phyloP scores from a whole-genome alignment of 2,329 filamentous ascomycete species.

The Stagonosporopsis vannaccii region DNA sequence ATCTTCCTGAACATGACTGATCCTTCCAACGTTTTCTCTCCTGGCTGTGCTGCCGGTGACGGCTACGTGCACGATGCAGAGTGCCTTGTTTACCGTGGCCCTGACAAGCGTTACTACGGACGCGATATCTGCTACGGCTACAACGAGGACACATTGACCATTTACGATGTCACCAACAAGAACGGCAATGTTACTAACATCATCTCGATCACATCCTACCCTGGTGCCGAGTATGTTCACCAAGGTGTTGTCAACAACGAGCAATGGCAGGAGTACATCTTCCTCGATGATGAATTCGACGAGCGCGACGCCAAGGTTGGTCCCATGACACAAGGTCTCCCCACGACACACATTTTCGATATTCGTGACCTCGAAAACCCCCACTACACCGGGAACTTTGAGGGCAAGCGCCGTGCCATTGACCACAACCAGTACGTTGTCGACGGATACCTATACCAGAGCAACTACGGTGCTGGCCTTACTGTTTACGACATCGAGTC shows the following conservation, averaged over 20 bases:
- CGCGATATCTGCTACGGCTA: slow-evolving; percentile 63
- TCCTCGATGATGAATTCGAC: slow-evolving; percentile 44
- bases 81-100: slow-evolving; percentile 62
- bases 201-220: slow-evolving; percentile 61
- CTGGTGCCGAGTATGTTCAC: slow-evolving; percentile 63
- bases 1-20: slow-evolving; percentile 65
- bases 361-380: slow-evolving; percentile 41
- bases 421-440: slow-evolving; percentile 56
- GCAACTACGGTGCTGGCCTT: slow-evolving; percentile 51
- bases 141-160: slow-evolving; percentile 61
- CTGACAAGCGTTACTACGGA: slow-evolving; percentile 56
- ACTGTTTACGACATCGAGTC: slow-evolving; percentile 47
- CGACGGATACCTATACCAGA: slow-evolving; percentile 48
- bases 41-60: slow-evolving; percentile 61
- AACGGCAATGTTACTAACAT: slow-evolving; percentile 48
- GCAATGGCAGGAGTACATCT: slow-evolving; percentile 37
- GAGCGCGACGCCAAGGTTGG: slow-evolving; percentile 39
- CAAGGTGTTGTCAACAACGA: slow-evolving; percentile 53
- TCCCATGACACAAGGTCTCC: slow-evolving; percentile 38
- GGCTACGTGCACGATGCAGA: slow-evolving; percentile 68
- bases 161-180: slow-evolving; percentile 60
- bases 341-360: slow-evolving; percentile 45
- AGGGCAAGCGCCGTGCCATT: slow-evolving; percentile 42
- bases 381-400: slow-evolving; percentile 51
- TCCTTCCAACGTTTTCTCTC: slow-evolving; percentile 57